Evolutionary conservation across 2,329 filamentous ascomycete species (phyloP), one percentile per base, ranked within the genome.

Genomic region (Epichloe hybrida): DNA sequence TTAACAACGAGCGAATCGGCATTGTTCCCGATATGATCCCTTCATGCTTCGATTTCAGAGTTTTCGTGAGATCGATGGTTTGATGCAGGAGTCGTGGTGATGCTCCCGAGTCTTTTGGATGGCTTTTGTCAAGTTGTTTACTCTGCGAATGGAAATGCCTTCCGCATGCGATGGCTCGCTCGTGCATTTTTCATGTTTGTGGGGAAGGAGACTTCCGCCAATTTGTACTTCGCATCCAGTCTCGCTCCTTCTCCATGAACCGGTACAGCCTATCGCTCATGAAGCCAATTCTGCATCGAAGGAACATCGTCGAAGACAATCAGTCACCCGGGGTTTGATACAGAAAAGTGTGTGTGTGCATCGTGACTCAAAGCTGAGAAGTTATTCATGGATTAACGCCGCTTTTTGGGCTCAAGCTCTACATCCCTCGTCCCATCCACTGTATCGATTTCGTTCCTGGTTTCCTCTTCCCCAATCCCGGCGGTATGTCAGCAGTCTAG

Each of bases 1-100:
- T 36, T 41, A 51, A 35, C 49, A 47, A 42, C n/a, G 49, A 38
- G 39, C 44, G 49, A 20, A 38, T 35, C 37, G 44, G 44, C 49
- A 51, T 51, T 43, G 44, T 51, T 48, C 9, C 34, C 31, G 42
- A 17, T 8, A 12, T 23, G 27, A 17, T 43, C 31, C 31, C n/a
- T 43, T 51, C 39, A 39, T 48, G 13, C 38, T 34, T 43, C 13
- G 39, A 47, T 47, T 23, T 27, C 6, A 37, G 11, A 12, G 5
- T 9, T 37, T 38, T 27, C n/a, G 43, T 34, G n/a, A 36, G 12
- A 38, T 38, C 1, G 3, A 12, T 21, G 5, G 15, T 9, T 38
- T 12, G 31, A 15, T 35, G 13, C 34, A 50, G 37, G 42, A 46
- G n/a, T 31, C 3, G 13, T 34, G 23, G 43, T 20, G 34, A 50